Base-by-base conservation (phyloP, 306 rosid genomes). In the Inga laurina region DNA sequence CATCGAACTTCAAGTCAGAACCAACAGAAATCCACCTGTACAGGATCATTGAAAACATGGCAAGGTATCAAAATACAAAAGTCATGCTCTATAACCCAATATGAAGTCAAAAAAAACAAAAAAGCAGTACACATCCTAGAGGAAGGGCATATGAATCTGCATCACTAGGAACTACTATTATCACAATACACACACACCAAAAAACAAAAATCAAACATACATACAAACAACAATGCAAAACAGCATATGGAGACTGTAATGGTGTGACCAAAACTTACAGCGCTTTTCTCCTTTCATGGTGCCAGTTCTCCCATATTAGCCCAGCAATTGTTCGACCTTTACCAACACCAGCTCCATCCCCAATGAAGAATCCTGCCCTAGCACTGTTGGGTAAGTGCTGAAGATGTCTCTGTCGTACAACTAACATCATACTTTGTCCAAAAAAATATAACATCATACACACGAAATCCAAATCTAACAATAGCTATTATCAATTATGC, bases 281-380 rank as follows among this genome's bases (percentile, higher is more conserved):
- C 59, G 99, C 93, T 90, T 89, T 94, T 84, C 85, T 92, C 94
- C 96, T 90, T 61, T 93, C 90, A 13, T 81, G 90, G 84, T 92
- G 90, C 99, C 98, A 96, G 84, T 96, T 94, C 90, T 96, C 99
- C 99, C 94, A 92, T 70, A 96, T 92, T 86, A 96, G 82, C 74
- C 99, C 99, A 3, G 97, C 99, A 84, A 96, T 89, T 37, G 99
- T 94, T 80, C 99, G 94, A 84, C 99, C 99, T 89, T 96, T 96
- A 82, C 99, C 99, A 77, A 96, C 98, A 79, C 99, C 99, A 81
- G 99, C 99, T 80, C 99, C 99, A 86, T 96, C 99, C 80, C 99
- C 99, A 48, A 94, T 70, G 81, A 96, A 96, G 84, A 94, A 96
- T 79, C 99, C 99, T 41, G 95, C 98, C 88, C 98, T 88, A 78